Evolutionary conservation across 345 rosid species (phyloP).

Genomic region (Gossypium bickii): DNA sequence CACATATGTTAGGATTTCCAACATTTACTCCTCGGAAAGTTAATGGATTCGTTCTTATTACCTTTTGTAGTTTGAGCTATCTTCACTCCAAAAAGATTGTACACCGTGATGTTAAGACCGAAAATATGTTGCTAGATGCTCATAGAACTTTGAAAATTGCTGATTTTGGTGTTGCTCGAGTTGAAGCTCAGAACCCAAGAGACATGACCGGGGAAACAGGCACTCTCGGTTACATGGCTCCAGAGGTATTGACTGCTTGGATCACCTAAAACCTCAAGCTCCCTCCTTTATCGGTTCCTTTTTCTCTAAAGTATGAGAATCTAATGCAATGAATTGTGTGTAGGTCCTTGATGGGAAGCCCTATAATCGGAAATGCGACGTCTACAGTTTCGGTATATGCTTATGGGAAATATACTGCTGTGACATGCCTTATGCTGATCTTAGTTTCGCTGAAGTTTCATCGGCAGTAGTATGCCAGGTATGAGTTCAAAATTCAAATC

Average conservation of each 20-base stretch:
- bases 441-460: constrained; percentile 68
- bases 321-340: constrained; percentile 16
- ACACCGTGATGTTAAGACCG: constrained; percentile 77
- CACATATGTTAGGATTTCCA: background rate
- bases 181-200: constrained; percentile 84
- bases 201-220: constrained; percentile 94
- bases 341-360: constrained; percentile 86
- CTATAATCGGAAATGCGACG: constrained; percentile 77
- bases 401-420: constrained; percentile 88
- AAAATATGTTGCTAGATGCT: constrained; percentile 69
- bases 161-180: constrained; percentile 85
- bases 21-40: background rate
- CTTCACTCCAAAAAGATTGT: constrained; percentile 76
- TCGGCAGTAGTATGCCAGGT: constrained; percentile 76
- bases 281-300: background rate
- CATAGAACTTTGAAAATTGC: constrained; percentile 65
- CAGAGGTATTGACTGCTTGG: constrained; percentile 48
- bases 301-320: background rate
- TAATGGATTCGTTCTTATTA: background rate
- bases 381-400: constrained; percentile 82
- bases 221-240: constrained; percentile 86
- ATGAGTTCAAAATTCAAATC: background rate
- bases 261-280: background rate
- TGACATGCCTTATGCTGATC: constrained; percentile 74
- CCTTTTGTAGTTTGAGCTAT: constrained; percentile 55